These are phyloP conservation scores for Epicoccum nigrum DNA, from an alignment of 2,329 filamentous ascomycete species.

Conservation along the genomic window DNA sequence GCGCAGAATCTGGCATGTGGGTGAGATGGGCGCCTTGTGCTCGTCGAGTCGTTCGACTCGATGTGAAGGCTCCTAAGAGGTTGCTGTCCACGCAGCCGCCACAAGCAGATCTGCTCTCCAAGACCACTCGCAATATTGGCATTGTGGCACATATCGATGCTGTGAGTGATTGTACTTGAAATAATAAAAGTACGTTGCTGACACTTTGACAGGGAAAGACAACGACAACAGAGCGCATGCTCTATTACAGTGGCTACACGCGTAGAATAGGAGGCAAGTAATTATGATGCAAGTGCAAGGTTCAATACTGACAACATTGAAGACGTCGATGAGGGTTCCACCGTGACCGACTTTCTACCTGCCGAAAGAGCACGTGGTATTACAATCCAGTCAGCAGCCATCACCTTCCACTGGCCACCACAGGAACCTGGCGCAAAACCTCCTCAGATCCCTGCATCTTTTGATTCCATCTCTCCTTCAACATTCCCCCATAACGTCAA, in stretches of 20 bases:
- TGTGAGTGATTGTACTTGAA: slow-evolving; percentile 32
- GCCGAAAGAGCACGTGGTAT: slow-evolving; percentile 91
- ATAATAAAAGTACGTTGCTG: neutral
- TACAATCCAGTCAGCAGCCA: slow-evolving; percentile 96
- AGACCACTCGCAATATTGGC: slow-evolving; percentile 91
- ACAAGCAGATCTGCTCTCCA: slow-evolving; percentile 53
- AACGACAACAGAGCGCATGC: slow-evolving; percentile 98
- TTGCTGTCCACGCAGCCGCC: slow-evolving; percentile 35
- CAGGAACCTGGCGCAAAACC: slow-evolving; percentile 47
- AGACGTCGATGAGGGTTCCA: slow-evolving; percentile 95
- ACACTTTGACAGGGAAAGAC: slow-evolving; percentile 74
- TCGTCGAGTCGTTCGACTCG: slow-evolving; percentile 40
- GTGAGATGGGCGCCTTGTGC: slow-evolving; percentile 43
- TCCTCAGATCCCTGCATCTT: slow-evolving; percentile 34
- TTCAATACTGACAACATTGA: neutral
- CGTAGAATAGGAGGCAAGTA: slow-evolving; percentile 74
- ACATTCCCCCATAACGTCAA: slow-evolving; percentile 59
- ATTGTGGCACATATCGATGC: slow-evolving; percentile 99
- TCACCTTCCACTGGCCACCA: slow-evolving; percentile 92
- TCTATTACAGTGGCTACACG: slow-evolving; percentile 93
- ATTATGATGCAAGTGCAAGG: neutral
- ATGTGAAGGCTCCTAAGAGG: slow-evolving; percentile 39
- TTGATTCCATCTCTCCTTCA: slow-evolving; percentile 53
- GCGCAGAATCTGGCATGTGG: slow-evolving; percentile 40
- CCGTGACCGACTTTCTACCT: slow-evolving; percentile 94